Evolutionary conservation across 768 basidiomycete species (phyloP).

Genomic region (Boletus rufocinnamomeus): DNA sequence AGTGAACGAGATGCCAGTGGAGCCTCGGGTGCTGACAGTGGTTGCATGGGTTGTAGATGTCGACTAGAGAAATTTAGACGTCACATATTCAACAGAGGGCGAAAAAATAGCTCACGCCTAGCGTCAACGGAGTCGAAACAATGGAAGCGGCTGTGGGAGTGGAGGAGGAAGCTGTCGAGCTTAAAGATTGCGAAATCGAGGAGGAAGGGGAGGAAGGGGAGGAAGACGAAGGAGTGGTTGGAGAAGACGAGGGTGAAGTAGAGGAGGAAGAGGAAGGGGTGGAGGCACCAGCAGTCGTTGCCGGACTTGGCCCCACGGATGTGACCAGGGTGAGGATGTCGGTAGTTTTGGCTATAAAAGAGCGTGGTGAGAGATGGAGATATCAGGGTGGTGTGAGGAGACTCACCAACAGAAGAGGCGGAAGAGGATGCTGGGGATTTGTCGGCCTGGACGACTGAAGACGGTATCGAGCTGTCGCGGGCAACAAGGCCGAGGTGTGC

Average conservation of each 20-base stretch:
- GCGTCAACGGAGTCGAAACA: not conserved
- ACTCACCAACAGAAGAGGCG: slow-evolving; percentile 1
- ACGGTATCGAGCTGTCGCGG: not conserved
- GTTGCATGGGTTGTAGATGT: not conserved
- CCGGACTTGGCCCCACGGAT: not conserved
- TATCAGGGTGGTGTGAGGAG: not conserved
- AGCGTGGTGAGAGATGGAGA: slow-evolving; percentile 1
- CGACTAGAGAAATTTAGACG: not conserved
- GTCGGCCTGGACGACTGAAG: not conserved
- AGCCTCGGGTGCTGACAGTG: not conserved
- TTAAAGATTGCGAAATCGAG: not conserved
- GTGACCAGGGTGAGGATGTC: not conserved
- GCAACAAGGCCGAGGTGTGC: slow-evolving; percentile 13
- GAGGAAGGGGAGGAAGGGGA: slow-evolving; percentile 12
- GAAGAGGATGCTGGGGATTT: not conserved
- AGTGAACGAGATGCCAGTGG: not conserved
- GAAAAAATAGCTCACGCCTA: slow-evolving; percentile 24
- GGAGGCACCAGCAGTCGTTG: slow-evolving; percentile 22
- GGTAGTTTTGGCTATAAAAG: slow-evolving; percentile 5
- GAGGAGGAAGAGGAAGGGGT: slow-evolving; percentile 7
- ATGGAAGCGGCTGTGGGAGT: slow-evolving; percentile 8
- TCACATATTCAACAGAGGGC: not conserved
- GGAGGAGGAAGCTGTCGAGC: slow-evolving; percentile 9
- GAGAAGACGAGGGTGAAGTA: slow-evolving; percentile 8
- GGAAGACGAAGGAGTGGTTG: slow-evolving; percentile 8